Evolutionary conservation across 1,284 basidiomycete genomes (phyloP), one percentile per base, ranked within the genome.

Genomic region (Fomes fomentarius): DNA sequence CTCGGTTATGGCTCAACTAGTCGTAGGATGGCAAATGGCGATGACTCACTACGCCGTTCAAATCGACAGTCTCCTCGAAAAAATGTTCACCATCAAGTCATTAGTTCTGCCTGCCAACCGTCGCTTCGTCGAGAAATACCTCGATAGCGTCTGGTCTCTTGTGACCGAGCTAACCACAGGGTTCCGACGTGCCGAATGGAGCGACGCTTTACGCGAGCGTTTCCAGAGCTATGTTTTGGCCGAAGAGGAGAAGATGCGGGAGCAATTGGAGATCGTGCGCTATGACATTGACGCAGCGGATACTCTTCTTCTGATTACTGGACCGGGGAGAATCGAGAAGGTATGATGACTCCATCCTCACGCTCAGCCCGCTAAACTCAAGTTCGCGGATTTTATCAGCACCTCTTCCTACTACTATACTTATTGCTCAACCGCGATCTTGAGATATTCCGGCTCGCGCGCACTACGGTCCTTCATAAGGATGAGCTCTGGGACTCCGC

Each of bases 271-370:
- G 34, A 47, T 50, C 31, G 54, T 65, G 22, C 46, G 52, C 8
- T 66, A 65, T 25, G 57, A 63, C 46, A 63, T 67, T 33, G 66
- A 66, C 34, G 63, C 60, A 15, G 34, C 57, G 7, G 62, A 66
- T 38, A 66, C 60, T 1, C 55, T 67, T 1, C 54, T 60, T 17
- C 58, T 65, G 9, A 55, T 65, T 1, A 60, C 60, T 14, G 65
- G 65, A 0, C 57, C 58, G 9, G 66, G 64, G 0, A 56, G 66
- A 11, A 61, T 68, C 24, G 67, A 68, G 57, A 65, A 61, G 53
- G 66, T 63, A 33, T 15, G 41, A n/a, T n/a, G 17, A 3, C 12
- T 21, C 5, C 15, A 14, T 17, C n/a, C 4, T 30, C 19, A 33
- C 8, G 12, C 5, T 33, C 12, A 12, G 9, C 24, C 19, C 9